Conservation (phyloP, 108 stramenopile genomes). For the Pseudonitzschia multiseries region DNA sequence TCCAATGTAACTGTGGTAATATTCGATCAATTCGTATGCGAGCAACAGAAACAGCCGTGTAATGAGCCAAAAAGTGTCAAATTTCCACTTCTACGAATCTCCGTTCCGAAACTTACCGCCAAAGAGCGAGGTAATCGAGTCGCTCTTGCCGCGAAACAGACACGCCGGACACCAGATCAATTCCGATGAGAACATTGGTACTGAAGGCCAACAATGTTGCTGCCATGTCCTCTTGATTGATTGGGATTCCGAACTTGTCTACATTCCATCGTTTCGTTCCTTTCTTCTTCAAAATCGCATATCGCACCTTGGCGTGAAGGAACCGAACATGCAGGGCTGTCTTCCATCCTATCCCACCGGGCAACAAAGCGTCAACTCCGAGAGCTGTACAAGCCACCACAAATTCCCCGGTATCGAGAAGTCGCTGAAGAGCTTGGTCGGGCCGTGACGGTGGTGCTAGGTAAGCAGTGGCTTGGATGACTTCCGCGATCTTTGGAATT, state of each 20-base stretch:
- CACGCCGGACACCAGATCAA: conserved; percentile 60
- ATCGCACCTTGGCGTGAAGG: conserved; percentile 81
- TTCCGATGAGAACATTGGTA: conserved; percentile 66
- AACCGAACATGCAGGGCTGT: conserved; percentile 69
- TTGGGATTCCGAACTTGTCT: conserved; percentile 62
- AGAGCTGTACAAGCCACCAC: conserved; percentile 22
- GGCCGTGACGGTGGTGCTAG: conserved; percentile 55
- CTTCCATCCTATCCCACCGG: conserved; percentile 71
- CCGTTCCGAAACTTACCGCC: conserved; percentile 37
- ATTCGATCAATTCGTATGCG: too few species aligned
- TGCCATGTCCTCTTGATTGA: conserved; percentile 88
- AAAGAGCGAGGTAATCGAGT: conserved; percentile 75
- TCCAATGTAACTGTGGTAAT: conserved; percentile 51
- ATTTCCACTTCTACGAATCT: not conserved
- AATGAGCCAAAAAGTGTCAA: too few species aligned
- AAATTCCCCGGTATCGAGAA: conserved; percentile 67
- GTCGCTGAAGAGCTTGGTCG: conserved; percentile 45
- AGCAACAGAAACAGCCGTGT: too few species aligned
- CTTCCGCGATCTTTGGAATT: conserved; percentile 74
- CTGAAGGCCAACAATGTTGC: conserved; percentile 81
- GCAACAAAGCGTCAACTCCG: conserved; percentile 34
- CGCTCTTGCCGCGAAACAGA: conserved; percentile 48
- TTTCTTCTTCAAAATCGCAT: conserved; percentile 47
- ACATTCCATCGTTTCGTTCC: conserved; percentile 50
- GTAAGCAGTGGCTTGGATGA: conserved; percentile 64